phyloP scores from a whole-genome alignment of 257 asterid genomes.

The Ballota nigra region DNA sequence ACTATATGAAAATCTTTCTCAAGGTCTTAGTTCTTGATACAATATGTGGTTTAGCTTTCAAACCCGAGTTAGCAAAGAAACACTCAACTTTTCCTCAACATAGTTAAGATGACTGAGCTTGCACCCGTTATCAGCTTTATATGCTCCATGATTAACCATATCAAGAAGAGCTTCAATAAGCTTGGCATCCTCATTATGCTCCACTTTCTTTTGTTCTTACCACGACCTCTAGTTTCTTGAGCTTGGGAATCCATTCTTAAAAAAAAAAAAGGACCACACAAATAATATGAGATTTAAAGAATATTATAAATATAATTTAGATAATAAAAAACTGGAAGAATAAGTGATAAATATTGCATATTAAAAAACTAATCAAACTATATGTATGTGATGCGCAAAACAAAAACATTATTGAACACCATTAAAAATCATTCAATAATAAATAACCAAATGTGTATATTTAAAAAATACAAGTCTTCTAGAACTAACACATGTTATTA shows the following conservation, averaged over 20 bases:
- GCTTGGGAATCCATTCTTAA: neutral
- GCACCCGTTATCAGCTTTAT: constrained; percentile 6
- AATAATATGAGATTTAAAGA: neutral
- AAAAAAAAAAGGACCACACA: neutral
- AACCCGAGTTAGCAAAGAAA: neutral
- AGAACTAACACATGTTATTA: neutral
- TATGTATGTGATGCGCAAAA: too few relatives aligned
- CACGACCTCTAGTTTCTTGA: neutral
- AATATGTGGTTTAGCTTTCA: too few relatives aligned
- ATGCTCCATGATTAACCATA: constrained; percentile 7
- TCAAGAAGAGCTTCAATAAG: constrained; percentile 15
- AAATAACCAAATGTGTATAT: too few relatives aligned
- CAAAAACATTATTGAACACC: neutral
- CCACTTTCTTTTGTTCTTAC: neutral
- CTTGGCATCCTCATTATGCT: neutral
- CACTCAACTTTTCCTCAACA: constrained; percentile 9
- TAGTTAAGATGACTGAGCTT: neutral
- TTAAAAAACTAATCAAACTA: neutral
- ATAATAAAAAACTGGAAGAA: neutral
- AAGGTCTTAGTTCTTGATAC: constrained; percentile 1
- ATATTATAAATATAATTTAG: too few relatives aligned
- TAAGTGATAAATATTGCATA: neutral
- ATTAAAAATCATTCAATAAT: too few relatives aligned
- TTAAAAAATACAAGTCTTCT: neutral
- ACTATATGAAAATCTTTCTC: constrained; percentile 4